Base-by-base conservation (phyloP, 805 yeast species). In the Metschnikowia matae region DNA sequence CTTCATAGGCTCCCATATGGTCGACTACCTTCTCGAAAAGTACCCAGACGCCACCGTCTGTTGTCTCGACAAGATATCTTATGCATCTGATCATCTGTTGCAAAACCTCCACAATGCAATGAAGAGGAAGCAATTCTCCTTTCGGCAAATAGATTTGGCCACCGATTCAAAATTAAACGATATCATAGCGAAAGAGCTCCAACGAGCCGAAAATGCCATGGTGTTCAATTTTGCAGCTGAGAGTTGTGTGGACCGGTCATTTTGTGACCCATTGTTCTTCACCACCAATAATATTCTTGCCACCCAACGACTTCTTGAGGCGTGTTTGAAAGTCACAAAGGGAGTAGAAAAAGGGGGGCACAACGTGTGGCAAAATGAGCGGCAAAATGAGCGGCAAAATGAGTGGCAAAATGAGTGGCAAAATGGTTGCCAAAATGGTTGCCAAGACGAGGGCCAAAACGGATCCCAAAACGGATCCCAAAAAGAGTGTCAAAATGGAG, bases 191-290 rank as follows among this genome's bases (percentile, higher is more conserved):
- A 39, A 26, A 2, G 46, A 54, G 18, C 13, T 44, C 21, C 17
- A 23, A 6, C 55, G 64, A 11, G 46, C 20, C 4, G 31, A 20
- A 2, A 13, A 7, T 2, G 39, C 53, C 10, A 62, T 68, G 1
- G 66, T 80, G n/a, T 48, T 81, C 11, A 74, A 81, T 54, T 66
- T 79, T 49, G 85, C 85, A 0, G 85, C 84, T 5, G 80, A 79
- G 50, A 72, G 80, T 36, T 73, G 77, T 54, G 85, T 81, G 14
- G 85, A 81, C 56, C 68, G 67, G 40, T 78, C 83, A 8, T 79
- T 80, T 47, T 59, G 57, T 0, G 61, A 69, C 42, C 83, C 84
- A 1, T 50, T 67, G 14, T 62, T 61, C 40, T 79, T 78, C 57
- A 70, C 79, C 8, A 52, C 51, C 5, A 76, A 78, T 39, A 81